Base-by-base conservation (phyloP, 2,329 filamentous ascomycete species). In the Chrysoporthe deuterocubensis region DNA sequence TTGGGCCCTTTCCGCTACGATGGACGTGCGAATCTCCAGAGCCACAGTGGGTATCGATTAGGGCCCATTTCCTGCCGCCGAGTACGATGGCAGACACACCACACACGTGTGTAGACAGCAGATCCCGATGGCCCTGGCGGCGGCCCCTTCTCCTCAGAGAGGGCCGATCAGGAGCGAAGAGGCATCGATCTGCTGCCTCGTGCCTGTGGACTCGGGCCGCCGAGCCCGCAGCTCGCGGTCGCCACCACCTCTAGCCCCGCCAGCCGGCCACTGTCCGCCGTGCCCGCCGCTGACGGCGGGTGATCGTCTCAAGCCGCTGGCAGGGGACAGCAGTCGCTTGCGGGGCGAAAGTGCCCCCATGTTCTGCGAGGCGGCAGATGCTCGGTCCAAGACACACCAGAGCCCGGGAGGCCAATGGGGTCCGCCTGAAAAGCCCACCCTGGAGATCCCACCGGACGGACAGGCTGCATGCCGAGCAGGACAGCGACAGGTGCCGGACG, bases 241-340 rank as follows among this genome's bases (percentile, higher is more conserved):
- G 50, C 50, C 50, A 54, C 26, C 16, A 32, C 14, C 50, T 54
- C 50, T 54, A 26, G 13, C 50, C 50, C 50, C 50, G 50, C 21
- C 50, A 54, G 50, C 50, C 50, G 50, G 50, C 50, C 26, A 54
- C 50, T 54, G 26, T 32, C 50, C 50, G 50, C 26, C 21, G 16
- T 54, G 13, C 50, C 50, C 50, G 48, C 48, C 21, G 3, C 21
- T 52, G 37, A 40, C 37, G 37, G 37, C 37, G 5, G 37, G 37
- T 40, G 6, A 40, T 40, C 37, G 26, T 9, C 37, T 40, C 37
- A 40, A 6, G 6, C 37, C 6, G 9, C 37, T 40, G 37, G 37
- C 37, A 40, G 37, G 37, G 37, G 37, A 34, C 50, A 16, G 32
- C 26, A 21, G 32, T 32, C 50, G 32, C 21, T 11, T 52, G 48